A percentile compares a stretch with the other conserved stretches of the same genome.
Conservation (phyloP, 2,329 filamentous ascomycete species). For the Monosporascus cannonballus region DNA sequence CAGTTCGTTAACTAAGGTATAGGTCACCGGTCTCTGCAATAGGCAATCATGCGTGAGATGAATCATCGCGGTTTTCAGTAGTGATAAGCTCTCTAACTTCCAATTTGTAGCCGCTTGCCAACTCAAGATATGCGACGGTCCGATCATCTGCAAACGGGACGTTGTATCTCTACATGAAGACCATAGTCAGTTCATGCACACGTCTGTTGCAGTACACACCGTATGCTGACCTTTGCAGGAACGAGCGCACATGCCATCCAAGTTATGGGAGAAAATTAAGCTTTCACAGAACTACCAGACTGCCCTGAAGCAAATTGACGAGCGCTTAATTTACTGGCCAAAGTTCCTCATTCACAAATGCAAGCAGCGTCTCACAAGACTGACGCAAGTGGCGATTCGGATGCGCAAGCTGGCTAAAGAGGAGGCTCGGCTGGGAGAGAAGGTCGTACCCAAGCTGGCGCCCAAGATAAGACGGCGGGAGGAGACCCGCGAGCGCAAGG, state of each 20-base stretch:
- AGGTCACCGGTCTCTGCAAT: conserved; percentile 45
- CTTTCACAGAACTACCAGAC: conserved; percentile 86
- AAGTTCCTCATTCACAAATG: conserved; percentile 92
- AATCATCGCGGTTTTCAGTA: background rate
- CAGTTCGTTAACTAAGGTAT: background rate
- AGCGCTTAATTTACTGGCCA: conserved; percentile 84
- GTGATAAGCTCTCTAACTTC: background rate
- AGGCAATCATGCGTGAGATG: conserved; percentile 1
- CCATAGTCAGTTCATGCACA: conserved; percentile 44
- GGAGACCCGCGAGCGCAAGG: conserved; percentile 68
- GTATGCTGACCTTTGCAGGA: conserved; percentile 7
- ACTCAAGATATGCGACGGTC: conserved; percentile 88
- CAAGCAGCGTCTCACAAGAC: conserved; percentile 87
- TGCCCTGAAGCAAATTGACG: conserved; percentile 81
- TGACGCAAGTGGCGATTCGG: conserved; percentile 85
- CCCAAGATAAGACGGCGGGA: conserved; percentile 81
- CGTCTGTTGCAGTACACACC: background rate
- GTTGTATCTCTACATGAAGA: conserved; percentile 96
- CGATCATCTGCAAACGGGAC: conserved; percentile 73
- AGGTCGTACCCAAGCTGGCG: conserved; percentile 78
- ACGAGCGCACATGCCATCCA: conserved; percentile 77
- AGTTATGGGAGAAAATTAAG: conserved; percentile 92
- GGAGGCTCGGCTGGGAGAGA: conserved; percentile 84
- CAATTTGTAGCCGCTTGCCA: conserved; percentile 73
- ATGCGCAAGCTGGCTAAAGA: conserved; percentile 78